Evolutionary conservation across 148 eudicot species (phyloP).

Genomic region (Tetragonia tetragonoides): DNA sequence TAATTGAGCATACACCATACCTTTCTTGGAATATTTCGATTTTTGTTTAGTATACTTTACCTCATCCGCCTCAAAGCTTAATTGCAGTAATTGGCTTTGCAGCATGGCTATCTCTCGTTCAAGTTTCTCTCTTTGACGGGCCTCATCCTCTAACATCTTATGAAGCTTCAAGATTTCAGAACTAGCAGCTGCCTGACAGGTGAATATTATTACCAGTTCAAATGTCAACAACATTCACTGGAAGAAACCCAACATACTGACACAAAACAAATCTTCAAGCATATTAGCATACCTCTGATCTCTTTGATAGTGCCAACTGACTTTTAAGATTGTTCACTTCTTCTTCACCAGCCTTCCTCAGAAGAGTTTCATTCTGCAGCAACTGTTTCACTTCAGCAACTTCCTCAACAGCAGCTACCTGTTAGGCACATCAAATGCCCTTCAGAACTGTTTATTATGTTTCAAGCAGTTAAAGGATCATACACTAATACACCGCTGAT

Average conservation of each 20-base stretch:
- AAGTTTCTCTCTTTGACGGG: constrained; percentile 57
- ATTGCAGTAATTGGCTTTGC: constrained; percentile 69
- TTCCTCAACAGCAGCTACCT: constrained; percentile 44
- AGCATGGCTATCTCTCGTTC: constrained; percentile 75
- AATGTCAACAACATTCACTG: constrained; percentile 11
- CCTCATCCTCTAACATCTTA: constrained; percentile 69
- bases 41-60: constrained; percentile 32
- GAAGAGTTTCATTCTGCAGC: constrained; percentile 61
- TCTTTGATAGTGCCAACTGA: constrained; percentile 58
- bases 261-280: background rate
- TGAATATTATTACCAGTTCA: constrained; percentile 17
- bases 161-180: constrained; percentile 63
- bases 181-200: constrained; percentile 52
- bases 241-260: constrained; percentile 9
- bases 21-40: background rate
- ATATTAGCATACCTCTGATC: constrained; percentile 55
- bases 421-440: background rate
- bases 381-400: constrained; percentile 50
- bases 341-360: constrained; percentile 63
- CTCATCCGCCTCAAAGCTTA: constrained; percentile 91
- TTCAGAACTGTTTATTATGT: constrained; percentile 8
- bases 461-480: background rate
- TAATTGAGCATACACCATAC: background rate
- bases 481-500: background rate
- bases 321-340: constrained; percentile 57